These are phyloP conservation scores for Ilyonectria sp. DNA, from an alignment of 2,329 filamentous ascomycete species.

Conservation along the genomic window DNA sequence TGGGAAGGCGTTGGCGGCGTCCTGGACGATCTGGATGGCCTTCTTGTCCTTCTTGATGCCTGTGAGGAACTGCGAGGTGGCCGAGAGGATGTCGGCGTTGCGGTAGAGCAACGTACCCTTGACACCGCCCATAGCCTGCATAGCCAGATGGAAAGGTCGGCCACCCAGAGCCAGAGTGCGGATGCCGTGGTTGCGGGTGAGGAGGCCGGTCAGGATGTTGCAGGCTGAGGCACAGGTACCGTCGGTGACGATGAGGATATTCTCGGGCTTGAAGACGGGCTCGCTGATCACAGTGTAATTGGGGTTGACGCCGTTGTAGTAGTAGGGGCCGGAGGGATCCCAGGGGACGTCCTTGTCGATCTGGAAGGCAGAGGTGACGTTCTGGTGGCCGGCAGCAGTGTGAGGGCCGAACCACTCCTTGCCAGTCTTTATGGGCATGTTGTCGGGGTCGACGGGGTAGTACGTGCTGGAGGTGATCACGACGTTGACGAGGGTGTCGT, in stretches of 20 bases:
- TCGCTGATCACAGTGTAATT: slow-evolving; percentile 33
- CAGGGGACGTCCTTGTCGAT: slow-evolving; percentile 32
- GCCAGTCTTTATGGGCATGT: slow-evolving; percentile 36
- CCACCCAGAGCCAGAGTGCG: slow-evolving; percentile 71
- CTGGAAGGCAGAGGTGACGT: slow-evolving; percentile 42
- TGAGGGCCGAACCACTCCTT: slow-evolving; percentile 45
- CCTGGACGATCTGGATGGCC: slow-evolving; percentile 22
- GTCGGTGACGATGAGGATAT: slow-evolving; percentile 44
- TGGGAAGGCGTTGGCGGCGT: slow-evolving; percentile 34
- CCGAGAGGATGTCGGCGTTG: slow-evolving; percentile 32
- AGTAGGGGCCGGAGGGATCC: slow-evolving; percentile 27
- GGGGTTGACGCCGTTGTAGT: slow-evolving; percentile 41
- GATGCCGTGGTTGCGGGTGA: slow-evolving; percentile 53
- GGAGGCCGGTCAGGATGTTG: slow-evolving; percentile 45
- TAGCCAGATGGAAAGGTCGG: slow-evolving; percentile 66
- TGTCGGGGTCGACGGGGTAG: slow-evolving; percentile 33
- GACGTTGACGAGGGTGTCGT: slow-evolving; percentile 29
- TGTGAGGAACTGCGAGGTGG: slow-evolving; percentile 22
- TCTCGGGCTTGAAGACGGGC: slow-evolving; percentile 43
- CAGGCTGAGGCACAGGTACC: slow-evolving; percentile 45
- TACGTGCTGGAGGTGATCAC: slow-evolving; percentile 31
- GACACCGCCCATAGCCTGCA: slow-evolving; percentile 77
- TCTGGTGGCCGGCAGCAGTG: slow-evolving; percentile 34
- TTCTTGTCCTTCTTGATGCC: slow-evolving; percentile 32
- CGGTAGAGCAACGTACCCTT: slow-evolving; percentile 62